Conservation (phyloP, 2,329 filamentous ascomycete genomes). For the Colletotrichum endophyticum region DNA sequence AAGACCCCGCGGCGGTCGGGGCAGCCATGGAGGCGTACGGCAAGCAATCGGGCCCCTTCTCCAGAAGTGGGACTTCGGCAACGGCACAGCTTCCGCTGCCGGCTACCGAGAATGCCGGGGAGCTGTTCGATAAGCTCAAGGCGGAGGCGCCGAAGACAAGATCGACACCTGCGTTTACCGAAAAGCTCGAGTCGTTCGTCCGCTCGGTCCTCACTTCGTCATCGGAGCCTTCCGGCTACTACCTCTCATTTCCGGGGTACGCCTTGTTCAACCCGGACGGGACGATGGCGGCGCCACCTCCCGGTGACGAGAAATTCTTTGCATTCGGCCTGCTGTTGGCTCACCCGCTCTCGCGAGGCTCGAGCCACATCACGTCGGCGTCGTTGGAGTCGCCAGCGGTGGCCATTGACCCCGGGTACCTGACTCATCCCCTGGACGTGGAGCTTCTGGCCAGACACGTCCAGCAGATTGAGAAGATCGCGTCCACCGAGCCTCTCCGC, state of each 20-base stretch:
- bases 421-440: conserved; percentile 61
- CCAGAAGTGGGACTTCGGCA: conserved; percentile 22
- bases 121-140: conserved; percentile 4
- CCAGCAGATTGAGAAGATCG: conserved; percentile 42
- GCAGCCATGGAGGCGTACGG: conserved; percentile 27
- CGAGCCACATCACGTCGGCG: conserved; percentile 58
- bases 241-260: conserved; percentile 19
- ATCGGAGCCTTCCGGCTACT: conserved; percentile 21
- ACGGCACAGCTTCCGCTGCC: conserved; percentile 27
- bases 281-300: conserved; percentile 14
- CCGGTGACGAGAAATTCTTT: conserved; percentile 46
- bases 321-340: conserved; percentile 62
- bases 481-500: conserved; percentile 43
- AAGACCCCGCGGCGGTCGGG: conserved; percentile 20
- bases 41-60: conserved; percentile 24
- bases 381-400: conserved; percentile 31
- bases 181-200: conserved; percentile 15
- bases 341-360: conserved; percentile 66
- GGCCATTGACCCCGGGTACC: conserved; percentile 56
- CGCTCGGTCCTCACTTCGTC: conserved; percentile 11
- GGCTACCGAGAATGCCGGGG: conserved; percentile 35
- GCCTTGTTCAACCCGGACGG: conserved; percentile 19
- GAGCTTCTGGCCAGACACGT: conserved; percentile 53
- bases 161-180: conserved; percentile 6
- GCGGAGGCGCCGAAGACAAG: background rate